phyloP scores from a whole-genome alignment of 805 yeast species.

The Candida endomychidarum region DNA sequence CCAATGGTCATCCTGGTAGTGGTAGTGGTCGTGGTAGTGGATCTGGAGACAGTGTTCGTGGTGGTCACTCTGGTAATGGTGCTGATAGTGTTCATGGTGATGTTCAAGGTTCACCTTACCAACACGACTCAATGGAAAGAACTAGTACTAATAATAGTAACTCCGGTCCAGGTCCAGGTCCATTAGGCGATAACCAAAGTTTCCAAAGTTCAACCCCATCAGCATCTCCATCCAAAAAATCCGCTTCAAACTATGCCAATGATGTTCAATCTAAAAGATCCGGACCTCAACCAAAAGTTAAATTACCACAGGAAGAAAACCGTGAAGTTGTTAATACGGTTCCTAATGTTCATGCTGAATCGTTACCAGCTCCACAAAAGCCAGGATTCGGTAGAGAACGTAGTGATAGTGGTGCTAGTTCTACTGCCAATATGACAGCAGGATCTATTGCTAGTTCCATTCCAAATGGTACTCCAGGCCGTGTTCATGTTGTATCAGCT shows the following conservation, averaged over 20 bases:
- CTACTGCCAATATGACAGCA: conserved; percentile 20
- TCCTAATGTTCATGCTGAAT: conserved; percentile 33
- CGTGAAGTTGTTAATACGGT: conserved; percentile 20
- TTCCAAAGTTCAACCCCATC: conserved; percentile 4
- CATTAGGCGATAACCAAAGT: background rate
- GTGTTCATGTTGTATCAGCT: conserved; percentile 51
- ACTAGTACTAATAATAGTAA: no score
- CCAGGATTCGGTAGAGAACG: conserved; percentile 26
- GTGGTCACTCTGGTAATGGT: conserved; percentile 11
- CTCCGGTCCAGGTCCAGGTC: no score
- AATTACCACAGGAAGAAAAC: conserved; percentile 5
- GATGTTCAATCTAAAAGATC: conserved; percentile 41
- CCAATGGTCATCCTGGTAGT: no score
- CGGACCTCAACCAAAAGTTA: conserved; percentile 17
- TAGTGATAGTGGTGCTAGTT: conserved; percentile 29
- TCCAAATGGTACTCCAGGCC: conserved; percentile 49
- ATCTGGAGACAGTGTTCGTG: no score
- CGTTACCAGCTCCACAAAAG: conserved; percentile 40
- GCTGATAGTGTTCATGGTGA: conserved; percentile 3
- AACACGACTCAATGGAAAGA: no score
- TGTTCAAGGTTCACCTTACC: no score
- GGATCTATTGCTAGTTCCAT: conserved; percentile 36
- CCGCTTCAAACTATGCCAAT: conserved; percentile 21
- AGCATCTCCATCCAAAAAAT: conserved; percentile 7
- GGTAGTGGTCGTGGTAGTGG: no score